phyloP scores from a whole-genome alignment of 2,329 filamentous ascomycete genomes.

The Monascus ruber region DNA sequence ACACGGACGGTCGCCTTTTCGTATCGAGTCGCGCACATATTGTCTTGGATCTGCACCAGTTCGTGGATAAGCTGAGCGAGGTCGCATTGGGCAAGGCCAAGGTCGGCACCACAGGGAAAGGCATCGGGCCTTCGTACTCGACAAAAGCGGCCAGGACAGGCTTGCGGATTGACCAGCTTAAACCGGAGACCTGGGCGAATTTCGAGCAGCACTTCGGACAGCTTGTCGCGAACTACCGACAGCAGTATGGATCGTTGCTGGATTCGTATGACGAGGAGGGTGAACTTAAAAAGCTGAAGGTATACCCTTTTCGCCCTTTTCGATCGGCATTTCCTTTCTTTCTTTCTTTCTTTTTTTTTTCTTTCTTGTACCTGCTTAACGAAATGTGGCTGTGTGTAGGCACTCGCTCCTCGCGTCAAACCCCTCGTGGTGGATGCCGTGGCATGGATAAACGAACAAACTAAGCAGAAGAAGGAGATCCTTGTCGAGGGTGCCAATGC shows the following conservation, averaged over 20 bases:
- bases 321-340: constrained; percentile 1
- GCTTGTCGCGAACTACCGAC: constrained; percentile 42
- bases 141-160: constrained; percentile 51
- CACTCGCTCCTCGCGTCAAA: constrained; percentile 26
- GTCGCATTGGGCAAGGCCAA: constrained; percentile 33
- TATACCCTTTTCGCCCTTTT: constrained; percentile 8
- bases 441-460: constrained; percentile 43
- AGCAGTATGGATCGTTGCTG: constrained; percentile 45
- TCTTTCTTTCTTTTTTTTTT: neutral
- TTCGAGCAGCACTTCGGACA: constrained; percentile 45
- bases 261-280: constrained; percentile 46
- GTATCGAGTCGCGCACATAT: constrained; percentile 37
- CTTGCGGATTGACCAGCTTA: constrained; percentile 47
- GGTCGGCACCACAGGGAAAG: constrained; percentile 40
- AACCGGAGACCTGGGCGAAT: constrained; percentile 37
- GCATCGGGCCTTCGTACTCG: constrained; percentile 49
- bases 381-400: constrained; percentile 9
- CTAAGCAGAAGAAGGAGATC: constrained; percentile 38
- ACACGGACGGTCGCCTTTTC: constrained; percentile 31
- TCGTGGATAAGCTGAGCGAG: constrained; percentile 37
- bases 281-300: constrained; percentile 47
- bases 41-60: constrained; percentile 34
- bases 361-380: neutral
- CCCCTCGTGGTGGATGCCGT: constrained; percentile 35
- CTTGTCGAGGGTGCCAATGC: constrained; percentile 55